Evolutionary conservation across 2,329 filamentous ascomycete species (phyloP).

Genomic region (Ceratocystis huliohia): DNA sequence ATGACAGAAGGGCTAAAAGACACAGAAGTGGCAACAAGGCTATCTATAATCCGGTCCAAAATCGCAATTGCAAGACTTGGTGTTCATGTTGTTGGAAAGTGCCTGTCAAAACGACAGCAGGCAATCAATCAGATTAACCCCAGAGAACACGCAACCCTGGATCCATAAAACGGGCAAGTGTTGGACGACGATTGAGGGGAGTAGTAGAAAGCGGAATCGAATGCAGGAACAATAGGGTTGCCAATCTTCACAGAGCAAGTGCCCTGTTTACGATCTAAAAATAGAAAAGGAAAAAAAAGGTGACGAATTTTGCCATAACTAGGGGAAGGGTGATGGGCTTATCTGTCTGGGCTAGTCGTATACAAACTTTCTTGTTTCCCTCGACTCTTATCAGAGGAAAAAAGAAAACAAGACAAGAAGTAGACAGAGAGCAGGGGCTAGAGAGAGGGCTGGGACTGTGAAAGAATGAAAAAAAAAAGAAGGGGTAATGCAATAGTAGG

Average conservation of each 20-base stretch:
- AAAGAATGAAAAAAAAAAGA: not conserved
- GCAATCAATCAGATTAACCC: not conserved
- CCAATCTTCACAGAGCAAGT: constrained; percentile 2
- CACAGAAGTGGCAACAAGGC: not conserved
- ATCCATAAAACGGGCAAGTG: not conserved
- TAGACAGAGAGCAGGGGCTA: not conserved
- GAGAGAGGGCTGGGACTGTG: not conserved
- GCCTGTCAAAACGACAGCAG: not conserved
- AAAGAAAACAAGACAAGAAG: not conserved
- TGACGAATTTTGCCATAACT: not conserved
- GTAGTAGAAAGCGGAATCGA: not conserved
- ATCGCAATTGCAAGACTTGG: not conserved
- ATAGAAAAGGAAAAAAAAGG: not conserved
- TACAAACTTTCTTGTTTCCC: not conserved
- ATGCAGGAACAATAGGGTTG: constrained; percentile 11
- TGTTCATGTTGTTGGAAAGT: not conserved
- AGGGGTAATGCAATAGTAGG: not conserved
- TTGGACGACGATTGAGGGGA: not conserved
- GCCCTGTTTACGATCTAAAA: constrained; percentile 1
- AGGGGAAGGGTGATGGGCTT: not conserved
- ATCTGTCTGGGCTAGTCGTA: too few relatives aligned
- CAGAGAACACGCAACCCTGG: not conserved
- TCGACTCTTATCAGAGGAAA: not conserved
- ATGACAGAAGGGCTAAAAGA: not conserved
- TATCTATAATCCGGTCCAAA: not conserved